Conservation (phyloP, 2,329 filamentous ascomycete genomes). For the Aspergillus viridinutans region DNA sequence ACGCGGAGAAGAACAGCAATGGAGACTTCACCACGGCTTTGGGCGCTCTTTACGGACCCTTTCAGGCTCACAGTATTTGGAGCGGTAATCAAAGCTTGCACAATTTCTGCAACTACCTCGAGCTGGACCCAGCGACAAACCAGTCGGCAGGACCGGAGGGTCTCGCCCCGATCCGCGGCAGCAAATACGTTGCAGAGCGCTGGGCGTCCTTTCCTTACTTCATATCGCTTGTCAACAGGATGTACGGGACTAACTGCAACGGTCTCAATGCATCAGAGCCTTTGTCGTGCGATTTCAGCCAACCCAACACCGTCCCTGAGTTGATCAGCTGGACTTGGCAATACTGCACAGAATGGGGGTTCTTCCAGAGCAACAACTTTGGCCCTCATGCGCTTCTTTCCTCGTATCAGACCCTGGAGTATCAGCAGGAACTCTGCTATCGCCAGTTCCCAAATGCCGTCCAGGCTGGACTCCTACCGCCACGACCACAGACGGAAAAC, state of each 20-base stretch:
- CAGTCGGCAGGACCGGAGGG: conserved; percentile 37
- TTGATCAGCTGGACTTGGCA: conserved; percentile 49
- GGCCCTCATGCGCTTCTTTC: conserved; percentile 47
- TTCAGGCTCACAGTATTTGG: conserved; percentile 44
- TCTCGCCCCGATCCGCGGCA: conserved; percentile 40
- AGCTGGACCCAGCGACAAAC: conserved; percentile 38
- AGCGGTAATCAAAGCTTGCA: conserved; percentile 33
- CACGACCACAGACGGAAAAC: conserved; percentile 33
- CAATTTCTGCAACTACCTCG: conserved; percentile 46
- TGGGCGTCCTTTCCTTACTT: conserved; percentile 42
- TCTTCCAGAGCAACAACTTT: conserved; percentile 47
- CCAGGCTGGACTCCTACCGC: conserved; percentile 38
- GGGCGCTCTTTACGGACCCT: conserved; percentile 36
- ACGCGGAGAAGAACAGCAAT: conserved; percentile 44
- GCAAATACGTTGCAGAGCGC: conserved; percentile 37
- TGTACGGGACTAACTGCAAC: conserved; percentile 40
- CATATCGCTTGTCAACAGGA: conserved; percentile 34
- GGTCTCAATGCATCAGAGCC: conserved; percentile 20
- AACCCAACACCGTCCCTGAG: conserved; percentile 30
- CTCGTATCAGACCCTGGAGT: conserved; percentile 43
- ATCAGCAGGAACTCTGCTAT: conserved; percentile 45
- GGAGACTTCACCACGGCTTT: conserved; percentile 46
- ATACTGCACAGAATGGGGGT: conserved; percentile 52
- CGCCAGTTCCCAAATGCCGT: conserved; percentile 45
- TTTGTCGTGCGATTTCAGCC: conserved; percentile 37